Percentiles rank a stretch among this genome's conserved stretches.
Evolutionary conservation across 169 alveolate species (phyloP).

Genomic region (Perkinsus marinus): DNA sequence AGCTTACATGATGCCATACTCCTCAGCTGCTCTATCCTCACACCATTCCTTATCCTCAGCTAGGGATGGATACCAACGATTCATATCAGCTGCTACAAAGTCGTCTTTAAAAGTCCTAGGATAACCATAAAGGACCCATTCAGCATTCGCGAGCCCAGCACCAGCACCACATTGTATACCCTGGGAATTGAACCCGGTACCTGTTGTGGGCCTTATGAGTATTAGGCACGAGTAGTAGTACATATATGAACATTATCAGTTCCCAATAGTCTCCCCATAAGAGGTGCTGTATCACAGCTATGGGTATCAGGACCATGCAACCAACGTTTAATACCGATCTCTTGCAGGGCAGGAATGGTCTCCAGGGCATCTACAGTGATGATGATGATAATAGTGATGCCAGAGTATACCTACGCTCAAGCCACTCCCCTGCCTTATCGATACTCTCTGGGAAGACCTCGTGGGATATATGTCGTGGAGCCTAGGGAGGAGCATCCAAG

Average conservation of each 20-base stretch:
- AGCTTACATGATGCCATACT: neutral
- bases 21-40: neutral
- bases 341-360: neutral
- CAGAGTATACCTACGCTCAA: neutral
- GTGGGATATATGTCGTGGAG: neutral
- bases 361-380: neutral
- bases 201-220: neutral
- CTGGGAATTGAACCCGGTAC: conserved; percentile 8
- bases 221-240: neutral
- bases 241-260: neutral
- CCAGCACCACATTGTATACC: conserved; percentile 6
- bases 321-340: neutral
- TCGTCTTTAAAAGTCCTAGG: neutral
- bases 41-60: neutral
- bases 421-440: conserved; percentile 1
- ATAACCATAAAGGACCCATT: conserved; percentile 2
- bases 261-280: neutral
- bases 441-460: neutral
- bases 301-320: conserved; percentile 10
- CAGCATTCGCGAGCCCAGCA: neutral
- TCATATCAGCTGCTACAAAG: neutral
- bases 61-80: neutral
- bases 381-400: neutral
- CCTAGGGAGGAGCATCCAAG: neutral
- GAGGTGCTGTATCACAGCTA: neutral